Evolutionary conservation across 495 filamentous ascomycete species (phyloP).

Genomic region (Penicillium pancosmium): DNA sequence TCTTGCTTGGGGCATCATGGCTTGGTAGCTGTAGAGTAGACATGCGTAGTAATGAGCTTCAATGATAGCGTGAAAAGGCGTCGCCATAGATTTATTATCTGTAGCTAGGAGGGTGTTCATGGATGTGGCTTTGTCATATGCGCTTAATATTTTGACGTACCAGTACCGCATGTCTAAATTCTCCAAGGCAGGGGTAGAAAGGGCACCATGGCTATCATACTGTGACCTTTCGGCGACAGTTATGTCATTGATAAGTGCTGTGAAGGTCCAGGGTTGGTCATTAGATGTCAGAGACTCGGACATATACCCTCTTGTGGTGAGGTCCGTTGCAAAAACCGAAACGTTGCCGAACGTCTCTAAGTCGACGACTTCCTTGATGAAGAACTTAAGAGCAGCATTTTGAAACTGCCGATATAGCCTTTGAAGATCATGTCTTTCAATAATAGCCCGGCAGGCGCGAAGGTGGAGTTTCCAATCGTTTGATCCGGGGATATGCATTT

Average conservation of each 20-base stretch:
- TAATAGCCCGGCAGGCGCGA: constrained; percentile 20
- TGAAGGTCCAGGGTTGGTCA: constrained; percentile 19
- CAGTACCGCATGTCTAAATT: constrained; percentile 15
- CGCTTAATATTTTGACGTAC: constrained; percentile 15
- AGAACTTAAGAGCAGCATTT: constrained; percentile 10
- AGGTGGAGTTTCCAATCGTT: constrained; percentile 23
- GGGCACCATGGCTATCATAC: neutral
- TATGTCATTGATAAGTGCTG: constrained; percentile 15
- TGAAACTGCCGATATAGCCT: neutral
- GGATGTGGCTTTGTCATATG: constrained; percentile 10
- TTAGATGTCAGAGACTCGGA: neutral
- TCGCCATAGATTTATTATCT: neutral
- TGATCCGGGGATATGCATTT: constrained; percentile 21
- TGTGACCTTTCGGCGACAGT: constrained; percentile 14
- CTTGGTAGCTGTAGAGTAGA: constrained; percentile 24
- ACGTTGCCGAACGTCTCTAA: constrained; percentile 20
- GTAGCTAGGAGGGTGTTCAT: constrained; percentile 1
- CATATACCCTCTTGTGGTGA: neutral
- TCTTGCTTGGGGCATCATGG: constrained; percentile 7
- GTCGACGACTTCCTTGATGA: constrained; percentile 25
- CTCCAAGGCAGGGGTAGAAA: neutral
- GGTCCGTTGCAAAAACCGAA: constrained; percentile 4
- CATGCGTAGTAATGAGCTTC: constrained; percentile 19
- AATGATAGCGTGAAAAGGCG: constrained; percentile 11
- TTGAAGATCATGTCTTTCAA: constrained; percentile 16